Evolutionary conservation across 2,329 filamentous ascomycete genomes (phyloP), one percentile per base, ranked within the genome.

Genomic region (Botrytis paeoniae): DNA sequence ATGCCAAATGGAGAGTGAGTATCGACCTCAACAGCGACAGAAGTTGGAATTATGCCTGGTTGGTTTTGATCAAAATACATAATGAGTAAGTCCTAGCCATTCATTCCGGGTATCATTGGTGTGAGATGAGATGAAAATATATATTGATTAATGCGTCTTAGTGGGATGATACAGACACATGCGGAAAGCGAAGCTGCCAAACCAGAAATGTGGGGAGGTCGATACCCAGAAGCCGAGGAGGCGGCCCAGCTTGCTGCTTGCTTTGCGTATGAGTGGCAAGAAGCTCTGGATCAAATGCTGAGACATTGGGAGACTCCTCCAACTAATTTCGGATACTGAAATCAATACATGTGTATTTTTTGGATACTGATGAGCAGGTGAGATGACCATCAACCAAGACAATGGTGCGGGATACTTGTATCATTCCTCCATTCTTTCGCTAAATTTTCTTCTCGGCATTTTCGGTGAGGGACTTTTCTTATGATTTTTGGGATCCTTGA

Each of bases 41-140:
- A 37, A 93, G 91, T 79, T 94, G 92, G 91, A 94, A 94, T 79
- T 85, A 92, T 77, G 92, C 90, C 60, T 94, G 92, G 91, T 83
- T 94, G 63, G 89, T 92, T 45, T 82, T 94, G 16, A 83, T 83
- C 60, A 93, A 92, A 81, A 89, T 93, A 69, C 84, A 86, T 35
- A 87, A 89, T 72, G 89, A 91, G 89, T 91, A 83, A 81, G 88
- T 84, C 37, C 35, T 25, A 10, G 25, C n/a, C n/a, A 29, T 39
- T 9, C 14, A 20, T 8, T 39, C 10, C 37, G 20, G 29, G 10
- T 35, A 9, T 48, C 35, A 16, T 29, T 61, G 29, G 62, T 70
- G 22, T 41, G 45, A 22, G 20, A 43, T 60, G 29, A 3, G 29
- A 2, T 48, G 1, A 9, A 61, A 29, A 62, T 41, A 41, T 51